phyloP scores from a whole-genome alignment of 257 asterid species.

The Solanum virginianum region DNA sequence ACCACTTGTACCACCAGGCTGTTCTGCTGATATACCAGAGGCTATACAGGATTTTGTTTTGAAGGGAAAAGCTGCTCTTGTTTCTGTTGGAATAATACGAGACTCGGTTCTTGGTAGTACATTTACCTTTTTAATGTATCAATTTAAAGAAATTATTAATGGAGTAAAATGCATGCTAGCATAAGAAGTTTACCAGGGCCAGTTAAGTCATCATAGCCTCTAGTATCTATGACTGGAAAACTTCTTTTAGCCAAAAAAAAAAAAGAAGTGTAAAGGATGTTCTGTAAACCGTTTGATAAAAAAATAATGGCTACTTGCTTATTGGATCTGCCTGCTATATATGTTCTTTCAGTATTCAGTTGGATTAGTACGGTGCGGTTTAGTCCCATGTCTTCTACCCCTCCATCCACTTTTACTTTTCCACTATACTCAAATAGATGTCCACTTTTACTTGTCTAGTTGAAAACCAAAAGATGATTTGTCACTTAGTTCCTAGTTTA shows the following conservation, averaged over 20 bases:
- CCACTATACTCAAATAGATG: background rate
- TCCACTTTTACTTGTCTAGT: background rate
- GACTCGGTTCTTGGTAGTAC: slow-evolving; percentile 64
- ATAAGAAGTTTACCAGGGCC: background rate
- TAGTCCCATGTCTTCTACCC: background rate
- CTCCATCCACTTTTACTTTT: background rate
- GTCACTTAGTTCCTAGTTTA: background rate
- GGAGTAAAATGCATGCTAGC: background rate
- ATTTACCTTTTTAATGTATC: background rate
- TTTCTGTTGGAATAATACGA: slow-evolving; percentile 84
- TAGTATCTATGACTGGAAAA: background rate
- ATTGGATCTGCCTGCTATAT: background rate
- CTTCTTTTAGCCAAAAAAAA: background rate
- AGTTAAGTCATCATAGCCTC: background rate
- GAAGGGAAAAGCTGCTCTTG: slow-evolving; percentile 84
- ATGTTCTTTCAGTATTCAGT: background rate
- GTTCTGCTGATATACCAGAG: slow-evolving; percentile 66
- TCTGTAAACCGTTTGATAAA: background rate
- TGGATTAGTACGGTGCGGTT: background rate
- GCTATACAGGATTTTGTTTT: slow-evolving; percentile 52
- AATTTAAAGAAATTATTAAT: background rate
- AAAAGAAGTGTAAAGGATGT: background rate
- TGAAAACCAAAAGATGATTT: background rate
- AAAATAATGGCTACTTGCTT: background rate
- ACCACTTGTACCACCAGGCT: slow-evolving; percentile 79